Percentiles rank a stretch among this genome's conserved stretches.
Evolutionary conservation across 176 grass and related monocot genomes (phyloP).

Genomic region (Musa schizocarpa): DNA sequence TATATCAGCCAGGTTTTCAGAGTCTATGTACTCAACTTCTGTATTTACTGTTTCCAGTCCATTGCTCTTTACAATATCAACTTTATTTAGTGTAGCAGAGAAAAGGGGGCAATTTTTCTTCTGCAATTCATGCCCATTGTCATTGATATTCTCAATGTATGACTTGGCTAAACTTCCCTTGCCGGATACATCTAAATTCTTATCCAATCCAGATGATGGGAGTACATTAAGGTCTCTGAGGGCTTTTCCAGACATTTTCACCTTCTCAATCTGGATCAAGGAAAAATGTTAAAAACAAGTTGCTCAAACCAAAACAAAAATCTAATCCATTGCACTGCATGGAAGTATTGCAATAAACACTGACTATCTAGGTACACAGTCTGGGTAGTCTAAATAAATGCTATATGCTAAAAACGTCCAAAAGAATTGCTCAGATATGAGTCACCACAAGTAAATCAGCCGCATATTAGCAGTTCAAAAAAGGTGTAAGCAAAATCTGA

Average conservation of each 20-base stretch:
- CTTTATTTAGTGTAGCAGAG: constrained; percentile 1
- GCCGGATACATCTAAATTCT: background rate
- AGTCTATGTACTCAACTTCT: constrained; percentile 57
- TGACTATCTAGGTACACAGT: too few relatives aligned
- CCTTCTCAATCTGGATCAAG: constrained; percentile 3
- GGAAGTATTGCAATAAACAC: too few relatives aligned
- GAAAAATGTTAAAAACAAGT: background rate
- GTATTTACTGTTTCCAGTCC: constrained; percentile 25
- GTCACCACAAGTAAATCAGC: background rate
- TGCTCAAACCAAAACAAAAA: background rate
- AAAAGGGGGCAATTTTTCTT: constrained; percentile 28
- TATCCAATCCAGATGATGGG: constrained; percentile 3
- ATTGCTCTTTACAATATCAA: constrained; percentile 22
- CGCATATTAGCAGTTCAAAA: background rate
- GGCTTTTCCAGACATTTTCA: constrained; percentile 10
- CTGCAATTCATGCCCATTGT: constrained; percentile 2
- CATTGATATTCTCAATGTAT: constrained; percentile 2
- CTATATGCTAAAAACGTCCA: background rate
- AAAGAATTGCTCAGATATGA: background rate
- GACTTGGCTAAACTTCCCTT: constrained; percentile 5
- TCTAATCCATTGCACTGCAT: background rate
- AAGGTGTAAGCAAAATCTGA: background rate
- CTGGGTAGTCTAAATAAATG: background rate
- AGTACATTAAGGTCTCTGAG: constrained; percentile 17
- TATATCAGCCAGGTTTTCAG: constrained; percentile 44